Percentiles rank a stretch among this genome's conserved stretches.
Conservation (phyloP, 257 asterid species). For the Capsicum chinense region DNA sequence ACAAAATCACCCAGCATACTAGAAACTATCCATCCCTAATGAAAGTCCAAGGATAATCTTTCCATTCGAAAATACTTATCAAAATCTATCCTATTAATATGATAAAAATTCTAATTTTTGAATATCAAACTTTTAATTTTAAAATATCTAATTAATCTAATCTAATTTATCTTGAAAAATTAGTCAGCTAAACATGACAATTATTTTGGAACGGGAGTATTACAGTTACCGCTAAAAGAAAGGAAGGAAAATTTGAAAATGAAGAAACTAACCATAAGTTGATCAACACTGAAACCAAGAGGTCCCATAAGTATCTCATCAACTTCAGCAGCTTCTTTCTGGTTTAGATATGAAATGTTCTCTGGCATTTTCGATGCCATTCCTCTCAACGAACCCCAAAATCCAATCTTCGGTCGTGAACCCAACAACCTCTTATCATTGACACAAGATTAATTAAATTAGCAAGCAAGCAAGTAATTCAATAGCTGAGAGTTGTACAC, state of each 20-base stretch:
- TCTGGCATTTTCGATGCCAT: conserved; percentile 69
- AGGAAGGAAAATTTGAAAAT: neutral
- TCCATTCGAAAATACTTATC: too few relatives aligned
- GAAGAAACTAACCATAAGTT: conserved; percentile 66
- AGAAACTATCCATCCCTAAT: neutral
- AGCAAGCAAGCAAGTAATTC: conserved; percentile 34
- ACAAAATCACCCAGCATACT: conserved; percentile 5
- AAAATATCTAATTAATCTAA: too few relatives aligned
- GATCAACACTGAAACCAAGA: conserved; percentile 94
- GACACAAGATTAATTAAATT: neutral
- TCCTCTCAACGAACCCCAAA: conserved; percentile 40
- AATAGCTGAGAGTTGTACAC: conserved; percentile 32
- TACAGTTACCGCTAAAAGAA: neutral
- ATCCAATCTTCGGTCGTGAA: conserved; percentile 39
- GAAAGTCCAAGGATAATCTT: neutral
- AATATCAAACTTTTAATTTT: too few relatives aligned
- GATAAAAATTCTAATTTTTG: too few relatives aligned
- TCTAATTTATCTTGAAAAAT: too few relatives aligned
- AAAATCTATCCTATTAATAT: too few relatives aligned
- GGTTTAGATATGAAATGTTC: conserved; percentile 64
- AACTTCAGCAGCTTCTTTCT: conserved; percentile 83
- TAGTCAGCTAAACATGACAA: too few relatives aligned
- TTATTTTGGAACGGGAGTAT: neutral
- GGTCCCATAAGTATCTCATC: conserved; percentile 96
- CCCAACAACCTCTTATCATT: conserved; percentile 41